Conservation (phyloP, 169 alveolate species). For the Plasmodium billcollinsi region DNA sequence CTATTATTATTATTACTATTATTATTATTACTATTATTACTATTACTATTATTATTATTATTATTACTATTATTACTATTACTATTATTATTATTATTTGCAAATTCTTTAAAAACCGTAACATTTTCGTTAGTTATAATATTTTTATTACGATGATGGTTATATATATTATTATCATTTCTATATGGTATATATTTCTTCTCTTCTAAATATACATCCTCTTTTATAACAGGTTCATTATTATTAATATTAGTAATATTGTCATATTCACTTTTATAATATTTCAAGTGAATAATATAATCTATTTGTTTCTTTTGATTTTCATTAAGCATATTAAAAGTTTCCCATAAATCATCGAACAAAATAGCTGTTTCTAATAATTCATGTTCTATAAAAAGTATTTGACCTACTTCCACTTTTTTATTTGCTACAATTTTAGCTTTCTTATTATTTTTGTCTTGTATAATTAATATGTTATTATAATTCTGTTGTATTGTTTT, state of each 20-base stretch:
- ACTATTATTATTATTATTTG: background rate
- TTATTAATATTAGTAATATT: slow-evolving; percentile 20
- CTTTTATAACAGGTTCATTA: slow-evolving; percentile 32
- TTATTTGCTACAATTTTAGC: slow-evolving; percentile 56
- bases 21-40: background rate
- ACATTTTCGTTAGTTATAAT: background rate
- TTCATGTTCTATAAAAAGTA: slow-evolving; percentile 39
- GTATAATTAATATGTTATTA: slow-evolving; percentile 40
- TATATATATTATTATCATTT: background rate
- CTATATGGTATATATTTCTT: slow-evolving; percentile 14
- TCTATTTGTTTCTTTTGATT: slow-evolving; percentile 25
- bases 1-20: background rate
- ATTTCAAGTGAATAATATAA: background rate
- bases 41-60: slow-evolving; percentile 6
- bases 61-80: background rate
- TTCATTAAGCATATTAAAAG: slow-evolving; percentile 12
- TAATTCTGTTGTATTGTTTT: slow-evolving; percentile 15
- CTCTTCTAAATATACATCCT: slow-evolving; percentile 8
- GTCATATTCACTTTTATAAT: too few species aligned
- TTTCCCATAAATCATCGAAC: slow-evolving; percentile 55
- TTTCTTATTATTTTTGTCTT: slow-evolving; percentile 41
- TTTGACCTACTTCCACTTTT: slow-evolving; percentile 59
- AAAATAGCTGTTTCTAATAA: slow-evolving; percentile 72
- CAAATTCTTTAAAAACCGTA: background rate
- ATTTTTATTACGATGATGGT: background rate